These are phyloP conservation scores for Tylopilus orsonianus DNA, from an alignment of 1,284 basidiomycete species.

Conservation along the genomic window DNA sequence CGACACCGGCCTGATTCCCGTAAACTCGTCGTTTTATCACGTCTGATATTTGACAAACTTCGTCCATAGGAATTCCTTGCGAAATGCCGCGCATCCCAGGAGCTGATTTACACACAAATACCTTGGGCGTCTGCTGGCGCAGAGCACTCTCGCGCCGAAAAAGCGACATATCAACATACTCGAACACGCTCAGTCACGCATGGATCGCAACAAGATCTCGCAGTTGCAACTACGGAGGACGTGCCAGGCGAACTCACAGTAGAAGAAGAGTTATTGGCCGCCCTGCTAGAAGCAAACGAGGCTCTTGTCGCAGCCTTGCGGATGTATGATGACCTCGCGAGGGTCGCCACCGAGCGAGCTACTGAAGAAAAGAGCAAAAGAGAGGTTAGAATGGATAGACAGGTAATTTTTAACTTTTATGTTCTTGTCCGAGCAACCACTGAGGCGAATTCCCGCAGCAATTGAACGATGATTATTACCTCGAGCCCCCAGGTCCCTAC, in stretches of 20 bases:
- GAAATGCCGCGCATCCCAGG: slow-evolving; percentile 71
- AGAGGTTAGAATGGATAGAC: slow-evolving; percentile 55
- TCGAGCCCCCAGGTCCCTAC: slow-evolving; percentile 20
- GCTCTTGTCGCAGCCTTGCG: slow-evolving; percentile 48
- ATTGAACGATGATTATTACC: slow-evolving; percentile 27
- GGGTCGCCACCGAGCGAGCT: slow-evolving; percentile 61
- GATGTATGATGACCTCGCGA: slow-evolving; percentile 64
- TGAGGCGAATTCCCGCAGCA: slow-evolving; percentile 18
- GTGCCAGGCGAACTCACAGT: slow-evolving; percentile 45
- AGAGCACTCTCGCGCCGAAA: slow-evolving; percentile 53
- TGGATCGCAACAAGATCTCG: slow-evolving; percentile 22
- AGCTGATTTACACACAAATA: slow-evolving; percentile 72
- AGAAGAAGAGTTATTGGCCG: slow-evolving; percentile 64
- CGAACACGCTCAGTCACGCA: slow-evolving; percentile 27
- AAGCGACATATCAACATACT: slow-evolving; percentile 4
- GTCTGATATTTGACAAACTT: slow-evolving; percentile 1
- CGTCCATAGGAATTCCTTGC: slow-evolving; percentile 63
- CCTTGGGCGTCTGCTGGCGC: slow-evolving; percentile 78
- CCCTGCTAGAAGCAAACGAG: slow-evolving; percentile 64
- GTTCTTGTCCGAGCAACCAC: neutral
- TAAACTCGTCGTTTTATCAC: slow-evolving; percentile 30
- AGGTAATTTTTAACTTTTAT: slow-evolving; percentile 42
- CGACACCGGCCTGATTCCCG: slow-evolving; percentile 60
- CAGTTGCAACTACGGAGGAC: slow-evolving; percentile 31
- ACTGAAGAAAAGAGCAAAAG: slow-evolving; percentile 60